A percentile compares a stretch with the other conserved stretches of the same genome.
These are phyloP conservation scores for Hippophae gyantsensis DNA, from an alignment of 306 rosid species.

Conservation along the genomic window DNA sequence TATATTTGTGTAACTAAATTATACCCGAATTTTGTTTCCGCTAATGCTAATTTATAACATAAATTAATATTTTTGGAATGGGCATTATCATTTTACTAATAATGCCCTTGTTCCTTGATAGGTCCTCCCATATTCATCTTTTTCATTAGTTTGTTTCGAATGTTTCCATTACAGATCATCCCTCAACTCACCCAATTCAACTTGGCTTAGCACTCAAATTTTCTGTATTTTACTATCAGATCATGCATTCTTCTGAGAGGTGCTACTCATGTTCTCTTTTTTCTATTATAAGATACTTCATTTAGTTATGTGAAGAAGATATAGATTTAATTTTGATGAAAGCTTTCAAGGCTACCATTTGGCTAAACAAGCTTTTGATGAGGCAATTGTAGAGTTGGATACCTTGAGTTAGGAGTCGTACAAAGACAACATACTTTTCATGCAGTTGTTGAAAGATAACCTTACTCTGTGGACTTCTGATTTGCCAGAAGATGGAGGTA, in stretches of 20 bases:
- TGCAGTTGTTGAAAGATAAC: slow-evolving; percentile 97
- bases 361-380: slow-evolving; percentile 98
- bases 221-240: slow-evolving; percentile 95
- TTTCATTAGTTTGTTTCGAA: slow-evolving; percentile 59
- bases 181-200: slow-evolving; percentile 89
- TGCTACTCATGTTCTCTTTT: slow-evolving; percentile 10
- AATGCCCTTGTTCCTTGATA: slow-evolving; percentile 11
- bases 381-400: slow-evolving; percentile 97
- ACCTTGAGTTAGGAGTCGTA: slow-evolving; percentile 97
- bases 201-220: slow-evolving; percentile 97
- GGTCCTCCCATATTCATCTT: neutral
- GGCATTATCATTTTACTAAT: slow-evolving; percentile 2
- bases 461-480: slow-evolving; percentile 99
- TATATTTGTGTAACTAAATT: too few relatives aligned
- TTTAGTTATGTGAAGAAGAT: too few relatives aligned
- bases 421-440: slow-evolving; percentile 94
- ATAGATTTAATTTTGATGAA: neutral
- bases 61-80: slow-evolving; percentile 2
- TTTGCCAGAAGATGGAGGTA: slow-evolving; percentile 99
- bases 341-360: slow-evolving; percentile 86
- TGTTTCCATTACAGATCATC: slow-evolving; percentile 80
- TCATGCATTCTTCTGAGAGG: slow-evolving; percentile 97
- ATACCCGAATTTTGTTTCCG: too few relatives aligned
- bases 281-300: neutral
- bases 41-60: too few relatives aligned